Evolutionary conservation across 805 yeast genomes (phyloP), one percentile per base, ranked within the genome.

Genomic region (Dipodascus albidus): DNA sequence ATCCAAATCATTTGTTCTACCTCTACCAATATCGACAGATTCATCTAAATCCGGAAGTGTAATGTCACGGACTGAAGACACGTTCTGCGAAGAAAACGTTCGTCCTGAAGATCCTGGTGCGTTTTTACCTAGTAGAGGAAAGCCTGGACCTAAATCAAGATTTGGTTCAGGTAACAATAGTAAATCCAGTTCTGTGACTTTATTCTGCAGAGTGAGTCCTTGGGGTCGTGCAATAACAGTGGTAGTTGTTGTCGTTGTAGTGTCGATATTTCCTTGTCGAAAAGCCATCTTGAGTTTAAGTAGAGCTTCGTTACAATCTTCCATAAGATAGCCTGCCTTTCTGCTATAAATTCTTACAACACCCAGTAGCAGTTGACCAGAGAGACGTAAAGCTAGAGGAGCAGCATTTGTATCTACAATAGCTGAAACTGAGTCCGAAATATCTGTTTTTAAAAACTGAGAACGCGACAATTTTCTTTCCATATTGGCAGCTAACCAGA

Each of bases 401-500:
- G 64, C 55, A 55, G 60, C 59, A 3, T 78, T 67, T 27, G 70
- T 74, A 50, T 69, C 70, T 47, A 78, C 81, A 59, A 85, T 81
- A 21, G 86, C 88, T 56, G 75, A 72, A 24, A 84, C 78, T 17
- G 90, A 83, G 55, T 81, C 77, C 14, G 77, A 64, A 54, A 90
- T 82, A 60, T 85, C 79, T 14, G 96, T 83, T 60, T 78, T 82
- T 50, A 87, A 71, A 48, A 83, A 73, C 63, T 86, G 91, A 52
- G 79, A 80, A 60, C 84, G 83, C 47, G 89, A 76, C 33, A 87
- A 76, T 59, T 82, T 83, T 61, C 81, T 80, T 60, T 89, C 95
- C 68, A 89, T 76, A 64, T 87, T 89, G 20, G 96, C 91, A 8
- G 96, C 96, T 49, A 89, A 74, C 96, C 96, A 89, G 6, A 88